Evolutionary conservation across 2,329 filamentous ascomycete species (phyloP).

Genomic region (Fusarium sp.): DNA sequence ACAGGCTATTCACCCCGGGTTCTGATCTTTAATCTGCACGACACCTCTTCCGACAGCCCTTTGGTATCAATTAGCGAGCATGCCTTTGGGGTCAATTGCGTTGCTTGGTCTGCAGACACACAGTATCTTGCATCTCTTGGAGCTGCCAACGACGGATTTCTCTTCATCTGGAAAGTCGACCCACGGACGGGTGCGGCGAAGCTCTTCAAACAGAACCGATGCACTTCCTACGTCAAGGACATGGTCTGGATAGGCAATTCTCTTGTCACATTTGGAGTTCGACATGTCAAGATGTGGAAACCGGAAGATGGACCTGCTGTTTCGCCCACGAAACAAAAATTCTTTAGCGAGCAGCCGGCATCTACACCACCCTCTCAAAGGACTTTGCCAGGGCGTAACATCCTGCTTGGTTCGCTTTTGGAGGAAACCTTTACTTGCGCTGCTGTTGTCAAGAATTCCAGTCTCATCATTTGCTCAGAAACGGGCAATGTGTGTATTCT

Average conservation of each 20-base stretch:
- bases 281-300: conserved; percentile 94
- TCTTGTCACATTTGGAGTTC: conserved; percentile 86
- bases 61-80: conserved; percentile 90
- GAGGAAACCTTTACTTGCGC: conserved; percentile 88
- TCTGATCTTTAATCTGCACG: conserved; percentile 86
- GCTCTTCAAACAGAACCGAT: conserved; percentile 88
- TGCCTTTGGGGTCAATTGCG: conserved; percentile 85
- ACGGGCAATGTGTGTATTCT: conserved; percentile 89
- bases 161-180: conserved; percentile 91
- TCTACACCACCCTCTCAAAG: conserved; percentile 57
- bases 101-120: conserved; percentile 90
- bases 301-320: conserved; percentile 72
- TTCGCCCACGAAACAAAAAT: conserved; percentile 73
- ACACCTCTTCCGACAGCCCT: conserved; percentile 82
- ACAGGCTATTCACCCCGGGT: conserved; percentile 94
- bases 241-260: conserved; percentile 92
- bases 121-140: conserved; percentile 90
- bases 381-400: conserved; percentile 86
- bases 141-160: conserved; percentile 89
- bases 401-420: conserved; percentile 81
- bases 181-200: conserved; percentile 82
- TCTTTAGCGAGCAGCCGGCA: conserved; percentile 56
- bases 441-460: conserved; percentile 73
- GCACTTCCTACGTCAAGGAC: conserved; percentile 84
- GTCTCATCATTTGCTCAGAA: conserved; percentile 87